Conservation (phyloP, 108 stramenopile species). For the Aurantiochytrium sp. region DNA sequence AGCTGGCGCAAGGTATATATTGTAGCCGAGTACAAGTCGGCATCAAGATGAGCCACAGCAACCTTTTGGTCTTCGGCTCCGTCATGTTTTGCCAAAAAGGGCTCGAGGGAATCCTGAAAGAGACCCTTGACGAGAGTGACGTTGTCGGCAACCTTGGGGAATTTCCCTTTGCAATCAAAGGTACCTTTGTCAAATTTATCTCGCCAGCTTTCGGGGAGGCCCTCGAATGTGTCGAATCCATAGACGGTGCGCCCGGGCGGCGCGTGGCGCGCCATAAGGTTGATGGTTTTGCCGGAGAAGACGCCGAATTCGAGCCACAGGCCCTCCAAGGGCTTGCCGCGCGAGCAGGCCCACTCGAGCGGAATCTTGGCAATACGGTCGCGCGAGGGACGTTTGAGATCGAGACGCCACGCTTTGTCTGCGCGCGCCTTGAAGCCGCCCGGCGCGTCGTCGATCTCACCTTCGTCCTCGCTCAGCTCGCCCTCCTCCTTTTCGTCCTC, state of each 20-base stretch:
- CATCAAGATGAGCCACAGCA: neutral
- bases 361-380: neutral
- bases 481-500: neutral
- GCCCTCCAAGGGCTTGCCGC: neutral
- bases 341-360: neutral
- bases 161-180: neutral
- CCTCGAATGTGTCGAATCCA: conserved; percentile 10
- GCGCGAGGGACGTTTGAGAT: neutral
- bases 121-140: neutral
- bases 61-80: neutral
- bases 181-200: neutral
- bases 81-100: neutral
- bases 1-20: neutral
- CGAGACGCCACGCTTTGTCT: neutral
- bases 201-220: neutral
- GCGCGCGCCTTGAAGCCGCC: neutral
- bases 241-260: neutral
- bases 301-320: conserved; percentile 16
- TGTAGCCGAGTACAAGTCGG: conserved; percentile 7
- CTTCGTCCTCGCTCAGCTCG: neutral
- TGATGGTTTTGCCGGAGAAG: neutral
- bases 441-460: neutral
- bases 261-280: neutral
- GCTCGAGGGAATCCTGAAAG: neutral
- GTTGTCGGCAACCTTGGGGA: neutral